These are phyloP conservation scores for Penicillium coprophilum DNA, from an alignment of 495 filamentous ascomycete species.

Conservation along the genomic window DNA sequence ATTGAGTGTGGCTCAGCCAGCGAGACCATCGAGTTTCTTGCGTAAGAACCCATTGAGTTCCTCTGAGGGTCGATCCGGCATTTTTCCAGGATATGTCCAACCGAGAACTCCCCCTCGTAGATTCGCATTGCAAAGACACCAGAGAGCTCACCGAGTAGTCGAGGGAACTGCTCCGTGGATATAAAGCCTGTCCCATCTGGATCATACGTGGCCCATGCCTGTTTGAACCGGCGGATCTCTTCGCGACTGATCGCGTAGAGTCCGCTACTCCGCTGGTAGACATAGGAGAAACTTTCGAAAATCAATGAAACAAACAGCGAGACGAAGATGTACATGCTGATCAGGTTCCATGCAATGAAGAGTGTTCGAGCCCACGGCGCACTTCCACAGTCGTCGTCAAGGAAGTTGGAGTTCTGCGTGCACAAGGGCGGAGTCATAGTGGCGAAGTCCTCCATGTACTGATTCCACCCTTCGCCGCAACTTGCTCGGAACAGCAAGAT, in stretches of 20 bases:
- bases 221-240: slow-evolving; percentile 94
- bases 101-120: slow-evolving; percentile 85
- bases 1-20: slow-evolving; percentile 18
- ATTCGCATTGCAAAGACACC: slow-evolving; percentile 98
- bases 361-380: slow-evolving; percentile 78
- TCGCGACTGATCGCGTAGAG: slow-evolving; percentile 79
- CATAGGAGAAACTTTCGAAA: slow-evolving; percentile 99
- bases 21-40: slow-evolving; percentile 6
- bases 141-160: slow-evolving; percentile 84
- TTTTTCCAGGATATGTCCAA: slow-evolving; percentile 78
- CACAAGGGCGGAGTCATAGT: slow-evolving; percentile 73
- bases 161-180: slow-evolving; percentile 85
- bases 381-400: slow-evolving; percentile 91
- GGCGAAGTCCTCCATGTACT: slow-evolving; percentile 95
- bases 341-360: slow-evolving; percentile 96
- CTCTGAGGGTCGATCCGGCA: slow-evolving; percentile 56
- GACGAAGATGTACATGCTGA: slow-evolving; percentile 99
- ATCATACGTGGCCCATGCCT: slow-evolving; percentile 95
- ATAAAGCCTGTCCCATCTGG: slow-evolving; percentile 90
- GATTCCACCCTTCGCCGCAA: slow-evolving; percentile 93
- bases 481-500: slow-evolving; percentile 92
- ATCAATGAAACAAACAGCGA: slow-evolving; percentile 98
- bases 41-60: slow-evolving; percentile 7
- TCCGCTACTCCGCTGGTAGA: slow-evolving; percentile 89
- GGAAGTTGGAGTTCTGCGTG: slow-evolving; percentile 63